Conservation (phyloP, 495 filamentous ascomycete species). For the Talaromyces liani region DNA sequence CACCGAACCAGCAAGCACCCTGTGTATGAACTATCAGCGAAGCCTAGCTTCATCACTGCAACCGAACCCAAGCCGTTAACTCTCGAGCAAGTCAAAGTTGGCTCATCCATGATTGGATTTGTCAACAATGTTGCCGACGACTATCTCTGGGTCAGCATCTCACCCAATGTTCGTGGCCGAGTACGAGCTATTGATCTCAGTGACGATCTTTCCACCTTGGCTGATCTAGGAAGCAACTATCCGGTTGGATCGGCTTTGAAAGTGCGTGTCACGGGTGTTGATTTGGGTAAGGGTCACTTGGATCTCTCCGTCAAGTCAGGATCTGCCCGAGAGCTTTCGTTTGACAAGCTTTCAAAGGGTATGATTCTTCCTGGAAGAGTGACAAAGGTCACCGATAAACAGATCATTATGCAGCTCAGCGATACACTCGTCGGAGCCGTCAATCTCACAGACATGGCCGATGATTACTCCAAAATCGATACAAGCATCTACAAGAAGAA, state of each 20-base stretch:
- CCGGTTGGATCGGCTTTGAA: slow-evolving; percentile 80
- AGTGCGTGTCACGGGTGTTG: slow-evolving; percentile 68
- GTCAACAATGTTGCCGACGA: slow-evolving; percentile 78
- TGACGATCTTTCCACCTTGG: slow-evolving; percentile 70
- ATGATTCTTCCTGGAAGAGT: slow-evolving; percentile 78
- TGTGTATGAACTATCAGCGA: slow-evolving; percentile 86
- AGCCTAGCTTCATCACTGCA: slow-evolving; percentile 55
- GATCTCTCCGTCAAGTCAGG: slow-evolving; percentile 70
- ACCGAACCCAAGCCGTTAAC: slow-evolving; percentile 52
- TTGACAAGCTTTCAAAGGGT: slow-evolving; percentile 53
- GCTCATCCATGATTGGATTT: slow-evolving; percentile 66
- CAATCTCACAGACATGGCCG: slow-evolving; percentile 68
- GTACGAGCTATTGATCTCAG: slow-evolving; percentile 75
- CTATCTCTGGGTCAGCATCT: slow-evolving; percentile 81
- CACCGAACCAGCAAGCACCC: slow-evolving; percentile 70
- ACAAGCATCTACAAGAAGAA: slow-evolving; percentile 66
- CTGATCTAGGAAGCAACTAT: slow-evolving; percentile 73
- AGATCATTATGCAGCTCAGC: slow-evolving; percentile 77
- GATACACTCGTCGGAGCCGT: slow-evolving; percentile 67
- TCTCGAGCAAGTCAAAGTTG: slow-evolving; percentile 65
- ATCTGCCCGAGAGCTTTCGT: slow-evolving; percentile 21
- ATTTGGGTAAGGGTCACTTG: slow-evolving; percentile 63
- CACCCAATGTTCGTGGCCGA: slow-evolving; percentile 83
- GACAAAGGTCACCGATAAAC: slow-evolving; percentile 76
- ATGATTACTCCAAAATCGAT: slow-evolving; percentile 73